Conservation (phyloP, 352 stramenopile genomes). For the Lagenidium giganteum region DNA sequence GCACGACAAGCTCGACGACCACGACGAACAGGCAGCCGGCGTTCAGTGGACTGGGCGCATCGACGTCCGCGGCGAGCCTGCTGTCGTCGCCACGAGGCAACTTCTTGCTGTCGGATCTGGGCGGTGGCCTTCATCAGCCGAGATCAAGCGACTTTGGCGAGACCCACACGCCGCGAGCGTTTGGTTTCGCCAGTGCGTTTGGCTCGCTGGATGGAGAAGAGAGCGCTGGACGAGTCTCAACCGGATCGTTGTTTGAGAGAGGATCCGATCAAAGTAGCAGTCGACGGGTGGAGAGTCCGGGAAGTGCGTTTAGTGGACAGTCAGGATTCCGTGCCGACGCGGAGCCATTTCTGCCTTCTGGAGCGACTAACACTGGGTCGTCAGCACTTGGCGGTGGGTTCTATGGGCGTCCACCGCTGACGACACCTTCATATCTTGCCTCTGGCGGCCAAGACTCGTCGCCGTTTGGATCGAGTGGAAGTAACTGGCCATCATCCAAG, state of each 20-base stretch:
- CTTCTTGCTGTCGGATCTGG: slow-evolving; percentile 51
- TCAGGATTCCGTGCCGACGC: slow-evolving; percentile 10
- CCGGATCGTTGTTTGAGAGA: too few relatives aligned
- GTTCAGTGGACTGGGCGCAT: slow-evolving; percentile 4
- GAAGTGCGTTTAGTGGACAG: background rate
- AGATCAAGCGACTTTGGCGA: slow-evolving; percentile 13
- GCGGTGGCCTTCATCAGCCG: slow-evolving; percentile 47
- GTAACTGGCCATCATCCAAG: slow-evolving; percentile 9
- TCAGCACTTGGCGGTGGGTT: background rate
- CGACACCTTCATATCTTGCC: background rate
- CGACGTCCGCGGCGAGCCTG: slow-evolving; percentile 1
- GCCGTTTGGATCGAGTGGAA: slow-evolving; percentile 12
- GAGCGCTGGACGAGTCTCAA: too few relatives aligned
- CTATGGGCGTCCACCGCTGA: slow-evolving; percentile 9
- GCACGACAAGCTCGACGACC: slow-evolving; percentile 3
- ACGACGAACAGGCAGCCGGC: background rate
- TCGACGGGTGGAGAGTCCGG: too few relatives aligned
- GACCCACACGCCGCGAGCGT: slow-evolving; percentile 9
- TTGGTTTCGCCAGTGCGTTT: slow-evolving; percentile 35
- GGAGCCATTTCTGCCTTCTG: slow-evolving; percentile 9
- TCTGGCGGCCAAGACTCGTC: slow-evolving; percentile 16
- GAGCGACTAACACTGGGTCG: background rate
- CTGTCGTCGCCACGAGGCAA: slow-evolving; percentile 19
- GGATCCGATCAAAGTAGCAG: too few relatives aligned
- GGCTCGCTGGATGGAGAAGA: slow-evolving; percentile 6